A percentile compares a stretch with the other conserved stretches of the same genome.
phyloP scores from a whole-genome alignment of 441 rosid species.

The Lagerstroemia fauriei region DNA sequence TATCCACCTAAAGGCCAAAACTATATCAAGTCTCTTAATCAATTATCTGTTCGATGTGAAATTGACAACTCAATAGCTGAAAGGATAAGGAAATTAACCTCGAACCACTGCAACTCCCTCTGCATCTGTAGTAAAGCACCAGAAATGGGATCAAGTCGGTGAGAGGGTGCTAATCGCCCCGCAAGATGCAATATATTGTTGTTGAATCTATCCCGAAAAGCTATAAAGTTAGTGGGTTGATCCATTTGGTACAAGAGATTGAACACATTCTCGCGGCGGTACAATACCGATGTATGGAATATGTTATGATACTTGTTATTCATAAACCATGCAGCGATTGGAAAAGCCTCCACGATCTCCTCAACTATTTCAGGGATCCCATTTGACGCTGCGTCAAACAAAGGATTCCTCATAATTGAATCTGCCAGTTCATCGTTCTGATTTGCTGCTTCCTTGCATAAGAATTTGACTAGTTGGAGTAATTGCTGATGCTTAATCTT shows the following conservation, averaged over 20 bases:
- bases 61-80: too few species aligned
- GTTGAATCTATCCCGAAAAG: too few species aligned
- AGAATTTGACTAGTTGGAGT: constrained; percentile 16
- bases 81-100: background rate
- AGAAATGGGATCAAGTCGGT: too few species aligned
- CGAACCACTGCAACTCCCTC: background rate
- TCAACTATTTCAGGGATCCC: constrained; percentile 22
- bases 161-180: too few species aligned
- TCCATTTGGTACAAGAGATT: constrained; percentile 18
- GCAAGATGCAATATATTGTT: too few species aligned
- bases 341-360: constrained; percentile 23
- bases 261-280: constrained; percentile 24
- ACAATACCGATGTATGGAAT: constrained; percentile 22
- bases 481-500: constrained; percentile 19
- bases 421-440: constrained; percentile 11
- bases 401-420: background rate
- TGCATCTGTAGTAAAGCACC: background rate
- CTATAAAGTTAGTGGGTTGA: too few species aligned
- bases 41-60: too few species aligned
- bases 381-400: constrained; percentile 6
- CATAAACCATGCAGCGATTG: constrained; percentile 16
- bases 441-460: constrained; percentile 6
- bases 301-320: background rate
- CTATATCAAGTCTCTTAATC: too few species aligned
- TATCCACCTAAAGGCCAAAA: too few species aligned